Conservation (phyloP, 805 yeast genomes). For the Candida morakotiae region DNA sequence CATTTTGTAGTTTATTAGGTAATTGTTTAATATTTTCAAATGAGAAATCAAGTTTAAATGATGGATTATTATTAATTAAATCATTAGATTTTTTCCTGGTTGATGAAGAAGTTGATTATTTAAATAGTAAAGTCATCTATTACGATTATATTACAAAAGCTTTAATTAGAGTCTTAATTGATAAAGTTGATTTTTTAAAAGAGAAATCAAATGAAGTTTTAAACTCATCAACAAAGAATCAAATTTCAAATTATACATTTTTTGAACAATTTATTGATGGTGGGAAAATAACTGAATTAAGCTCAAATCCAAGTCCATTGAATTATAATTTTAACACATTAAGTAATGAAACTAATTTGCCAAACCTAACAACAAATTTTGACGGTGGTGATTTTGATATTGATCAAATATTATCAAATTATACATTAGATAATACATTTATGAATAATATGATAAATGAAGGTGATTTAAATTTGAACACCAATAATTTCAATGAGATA, state of each 20-base stretch:
- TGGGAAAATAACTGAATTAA: background rate
- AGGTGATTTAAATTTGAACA: background rate
- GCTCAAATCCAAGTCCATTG: slow-evolving; percentile 2
- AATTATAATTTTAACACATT: background rate
- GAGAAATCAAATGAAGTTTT: background rate
- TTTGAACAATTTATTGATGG: background rate
- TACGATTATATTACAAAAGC: slow-evolving; percentile 19
- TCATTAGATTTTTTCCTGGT: slow-evolving; percentile 12
- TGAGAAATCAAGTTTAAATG: slow-evolving; percentile 13
- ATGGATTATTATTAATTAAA: slow-evolving; percentile 20
- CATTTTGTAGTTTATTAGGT: slow-evolving; percentile 20
- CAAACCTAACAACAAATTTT: background rate
- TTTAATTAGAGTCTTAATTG: slow-evolving; percentile 19
- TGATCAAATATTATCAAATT: background rate
- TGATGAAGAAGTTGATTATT: background rate
- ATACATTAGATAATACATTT: slow-evolving; percentile 2
- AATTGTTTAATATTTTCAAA: slow-evolving; percentile 18
- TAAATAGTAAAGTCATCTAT: slow-evolving; percentile 7
- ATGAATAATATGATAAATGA: background rate
- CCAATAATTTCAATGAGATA: background rate
- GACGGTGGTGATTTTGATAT: background rate
- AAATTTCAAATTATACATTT: background rate
- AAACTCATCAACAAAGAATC: background rate
- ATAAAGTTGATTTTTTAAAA: slow-evolving; percentile 2
- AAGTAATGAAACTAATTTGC: background rate